phyloP scores from a whole-genome alignment of 805 yeast species.

The Schizosaccharomyces cryophilus region DNA sequence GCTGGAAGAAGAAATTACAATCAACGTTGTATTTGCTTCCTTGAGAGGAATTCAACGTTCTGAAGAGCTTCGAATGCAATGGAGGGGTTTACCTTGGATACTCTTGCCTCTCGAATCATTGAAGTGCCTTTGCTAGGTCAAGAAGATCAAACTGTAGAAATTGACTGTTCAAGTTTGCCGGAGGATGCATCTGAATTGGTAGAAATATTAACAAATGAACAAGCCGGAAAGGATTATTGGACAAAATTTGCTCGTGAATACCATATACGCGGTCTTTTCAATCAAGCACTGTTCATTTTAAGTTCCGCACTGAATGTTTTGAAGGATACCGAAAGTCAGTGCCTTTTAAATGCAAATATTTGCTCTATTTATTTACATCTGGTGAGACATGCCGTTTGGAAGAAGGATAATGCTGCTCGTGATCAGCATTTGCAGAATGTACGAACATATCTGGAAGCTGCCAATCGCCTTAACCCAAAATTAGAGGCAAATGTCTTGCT shows the following conservation, averaged over 20 bases:
- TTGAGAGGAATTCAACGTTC: background rate
- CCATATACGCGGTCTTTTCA: slow-evolving; percentile 30
- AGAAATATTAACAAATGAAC: slow-evolving; percentile 55
- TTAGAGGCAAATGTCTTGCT: slow-evolving; percentile 33
- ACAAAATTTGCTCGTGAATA: slow-evolving; percentile 60
- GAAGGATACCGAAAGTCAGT: background rate
- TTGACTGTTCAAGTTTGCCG: slow-evolving; percentile 38
- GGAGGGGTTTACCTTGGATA: background rate
- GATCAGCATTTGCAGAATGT: slow-evolving; percentile 1
- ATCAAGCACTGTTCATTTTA: slow-evolving; percentile 41
- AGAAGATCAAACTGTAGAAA: slow-evolving; percentile 1
- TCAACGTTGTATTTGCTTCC: too few relatives aligned
- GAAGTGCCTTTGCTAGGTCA: slow-evolving; percentile 1
- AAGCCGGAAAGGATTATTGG: slow-evolving; percentile 60
- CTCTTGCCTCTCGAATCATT: background rate
- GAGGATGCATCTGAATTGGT: slow-evolving; percentile 73
- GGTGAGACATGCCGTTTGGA: slow-evolving; percentile 13
- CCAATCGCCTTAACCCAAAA: slow-evolving; percentile 23
- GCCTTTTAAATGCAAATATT: slow-evolving; percentile 28
- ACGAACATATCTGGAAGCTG: slow-evolving; percentile 12
- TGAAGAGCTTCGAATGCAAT: background rate
- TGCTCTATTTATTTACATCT: slow-evolving; percentile 38
- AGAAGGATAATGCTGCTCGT: slow-evolving; percentile 4
- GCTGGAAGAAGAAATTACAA: too few relatives aligned
- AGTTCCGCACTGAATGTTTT: slow-evolving; percentile 27